These are phyloP conservation scores for Patellaria atrata DNA, from an alignment of 495 filamentous ascomycete species.

Conservation along the genomic window DNA sequence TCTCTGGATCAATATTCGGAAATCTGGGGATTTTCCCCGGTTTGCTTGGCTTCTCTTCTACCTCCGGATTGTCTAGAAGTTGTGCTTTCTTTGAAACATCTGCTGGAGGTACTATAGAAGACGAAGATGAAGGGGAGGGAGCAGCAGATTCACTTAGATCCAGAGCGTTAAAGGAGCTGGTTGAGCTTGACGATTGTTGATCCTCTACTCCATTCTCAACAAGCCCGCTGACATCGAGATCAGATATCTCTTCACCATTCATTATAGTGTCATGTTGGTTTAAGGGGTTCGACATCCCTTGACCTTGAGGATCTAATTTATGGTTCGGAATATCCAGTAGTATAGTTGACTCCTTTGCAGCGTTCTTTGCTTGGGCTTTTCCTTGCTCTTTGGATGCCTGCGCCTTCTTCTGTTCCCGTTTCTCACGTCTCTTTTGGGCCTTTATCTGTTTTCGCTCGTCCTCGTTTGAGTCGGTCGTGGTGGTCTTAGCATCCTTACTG, in stretches of 20 bases:
- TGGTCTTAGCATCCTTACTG: constrained; percentile 23
- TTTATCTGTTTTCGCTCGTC: constrained; percentile 16
- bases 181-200: constrained; percentile 14
- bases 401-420: constrained; percentile 19
- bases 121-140: constrained; percentile 23
- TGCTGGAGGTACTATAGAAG: constrained; percentile 19
- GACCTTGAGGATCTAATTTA: no score
- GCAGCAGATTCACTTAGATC: no score
- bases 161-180: no score
- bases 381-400: constrained; percentile 26
- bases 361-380: constrained; percentile 18
- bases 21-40: constrained; percentile 26
- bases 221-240: constrained; percentile 24
- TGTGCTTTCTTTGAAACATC: constrained; percentile 2
- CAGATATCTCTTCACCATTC: constrained; percentile 13
- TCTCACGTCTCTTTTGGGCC: constrained; percentile 27
- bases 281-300: no score
- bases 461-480: no score
- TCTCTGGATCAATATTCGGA: constrained; percentile 34
- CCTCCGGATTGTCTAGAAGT: constrained; percentile 2
- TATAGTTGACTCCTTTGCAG: no score
- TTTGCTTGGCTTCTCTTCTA: constrained; percentile 31
- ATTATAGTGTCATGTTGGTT: constrained; percentile 3
- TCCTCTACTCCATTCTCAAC: constrained; percentile 8
- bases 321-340: no score